Conservation (phyloP, 495 filamentous ascomycete species). For the Podospora pseudocomata region DNA sequence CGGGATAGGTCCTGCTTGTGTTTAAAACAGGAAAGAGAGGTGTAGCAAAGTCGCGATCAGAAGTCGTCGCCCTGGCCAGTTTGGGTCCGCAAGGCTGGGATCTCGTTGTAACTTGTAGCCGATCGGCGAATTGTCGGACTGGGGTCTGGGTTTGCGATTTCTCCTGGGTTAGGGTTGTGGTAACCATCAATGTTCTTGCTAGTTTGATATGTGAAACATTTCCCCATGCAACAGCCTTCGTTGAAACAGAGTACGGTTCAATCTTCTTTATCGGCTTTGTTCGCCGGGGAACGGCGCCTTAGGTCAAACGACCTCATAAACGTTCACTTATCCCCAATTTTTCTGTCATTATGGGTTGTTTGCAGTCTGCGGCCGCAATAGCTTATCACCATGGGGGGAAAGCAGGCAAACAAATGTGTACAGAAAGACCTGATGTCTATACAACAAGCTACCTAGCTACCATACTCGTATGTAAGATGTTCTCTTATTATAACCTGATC, state of each 20-base stretch:
- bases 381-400: no score
- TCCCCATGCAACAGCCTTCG: neutral
- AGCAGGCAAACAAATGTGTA: no score
- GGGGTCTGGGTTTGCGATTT: neutral
- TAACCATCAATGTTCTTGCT: neutral
- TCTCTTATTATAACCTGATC: neutral
- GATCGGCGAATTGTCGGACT: neutral
- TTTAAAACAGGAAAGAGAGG: neutral
- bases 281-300: neutral
- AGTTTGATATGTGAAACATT: neutral
- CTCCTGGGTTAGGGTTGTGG: neutral
- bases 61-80: neutral
- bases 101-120: neutral
- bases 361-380: no score
- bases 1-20: neutral
- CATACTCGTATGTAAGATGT: no score
- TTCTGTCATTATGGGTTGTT: neutral
- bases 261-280: neutral
- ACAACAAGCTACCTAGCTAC: no score
- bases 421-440: no score
- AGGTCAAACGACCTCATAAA: neutral
- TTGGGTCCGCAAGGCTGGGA: neutral
- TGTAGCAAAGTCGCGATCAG: neutral
- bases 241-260: neutral
- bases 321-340: neutral